phyloP scores from a whole-genome alignment of 208 protist species.

The Herpetomonas tarakana region DNA sequence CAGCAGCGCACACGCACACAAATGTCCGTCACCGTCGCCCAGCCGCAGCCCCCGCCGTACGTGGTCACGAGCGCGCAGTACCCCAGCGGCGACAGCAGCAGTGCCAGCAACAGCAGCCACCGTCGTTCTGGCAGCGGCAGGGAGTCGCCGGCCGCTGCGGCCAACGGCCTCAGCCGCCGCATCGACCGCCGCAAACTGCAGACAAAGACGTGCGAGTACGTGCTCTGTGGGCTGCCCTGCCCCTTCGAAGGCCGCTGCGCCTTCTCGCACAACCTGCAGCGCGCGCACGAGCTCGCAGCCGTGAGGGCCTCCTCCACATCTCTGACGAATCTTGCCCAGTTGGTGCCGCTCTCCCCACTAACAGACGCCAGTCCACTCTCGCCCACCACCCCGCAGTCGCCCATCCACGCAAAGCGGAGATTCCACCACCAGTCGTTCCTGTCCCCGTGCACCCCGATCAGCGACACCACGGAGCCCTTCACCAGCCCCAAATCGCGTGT shows the following conservation, averaged over 20 bases:
- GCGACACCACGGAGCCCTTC: not conserved
- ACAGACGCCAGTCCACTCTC: not conserved
- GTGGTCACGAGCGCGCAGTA: no score
- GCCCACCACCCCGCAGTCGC: not conserved
- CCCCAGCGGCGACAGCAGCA: no score
- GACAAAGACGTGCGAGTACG: slow-evolving; percentile 44
- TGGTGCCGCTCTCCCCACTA: not conserved
- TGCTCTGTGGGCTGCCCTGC: slow-evolving; percentile 23
- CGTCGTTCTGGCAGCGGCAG: not conserved
- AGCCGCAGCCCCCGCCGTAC: not conserved
- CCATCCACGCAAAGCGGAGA: no score
- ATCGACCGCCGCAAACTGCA: slow-evolving; percentile 45
- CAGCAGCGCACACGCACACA: no score
- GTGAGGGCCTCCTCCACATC: not conserved
- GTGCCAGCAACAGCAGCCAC: not conserved
- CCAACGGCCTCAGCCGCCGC: slow-evolving; percentile 13
- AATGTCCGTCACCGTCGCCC: not conserved
- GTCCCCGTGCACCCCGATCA: not conserved
- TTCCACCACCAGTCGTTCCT: not conserved
- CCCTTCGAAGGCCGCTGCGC: slow-evolving; percentile 41
- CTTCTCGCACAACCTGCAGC: slow-evolving; percentile 32
- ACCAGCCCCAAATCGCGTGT: no score
- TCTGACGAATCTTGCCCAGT: not conserved
- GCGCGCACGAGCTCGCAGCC: not conserved
- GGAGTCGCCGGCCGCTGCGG: not conserved